Conservation (phyloP, 2,329 filamentous ascomycete genomes). For the Penicillium crustosum region DNA sequence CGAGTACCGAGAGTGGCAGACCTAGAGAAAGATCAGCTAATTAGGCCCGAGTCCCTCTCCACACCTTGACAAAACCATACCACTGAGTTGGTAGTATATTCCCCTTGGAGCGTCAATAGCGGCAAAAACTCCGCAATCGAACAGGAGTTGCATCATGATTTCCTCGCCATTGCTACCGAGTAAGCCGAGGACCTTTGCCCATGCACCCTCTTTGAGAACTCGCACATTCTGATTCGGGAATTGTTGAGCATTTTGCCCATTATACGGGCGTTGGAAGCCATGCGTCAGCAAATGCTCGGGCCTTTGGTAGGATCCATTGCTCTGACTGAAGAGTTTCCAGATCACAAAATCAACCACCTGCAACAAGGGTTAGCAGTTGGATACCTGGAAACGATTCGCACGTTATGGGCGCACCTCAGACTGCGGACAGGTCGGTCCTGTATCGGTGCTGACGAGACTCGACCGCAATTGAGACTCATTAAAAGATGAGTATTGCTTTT, state of each 20-base stretch:
- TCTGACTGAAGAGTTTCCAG: conserved; percentile 70
- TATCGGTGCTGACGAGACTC: conserved; percentile 36
- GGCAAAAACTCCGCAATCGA: conserved; percentile 75
- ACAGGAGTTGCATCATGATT: conserved; percentile 73
- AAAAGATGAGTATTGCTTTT: conserved; percentile 60
- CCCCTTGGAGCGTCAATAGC: conserved; percentile 58
- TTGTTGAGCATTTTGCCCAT: conserved; percentile 36
- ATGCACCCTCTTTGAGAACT: conserved; percentile 66
- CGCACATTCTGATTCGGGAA: conserved; percentile 70
- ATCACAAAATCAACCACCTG: conserved; percentile 77
- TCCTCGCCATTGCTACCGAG: conserved; percentile 73
- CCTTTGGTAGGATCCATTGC: conserved; percentile 48
- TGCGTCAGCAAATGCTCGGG: conserved; percentile 79
- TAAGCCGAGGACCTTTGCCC: conserved; percentile 72
- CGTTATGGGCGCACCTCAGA: conserved; percentile 56
- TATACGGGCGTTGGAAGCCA: conserved; percentile 63
- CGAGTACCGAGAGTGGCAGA: conserved; percentile 32
- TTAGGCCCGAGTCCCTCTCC: background rate
- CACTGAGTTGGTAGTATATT: conserved; percentile 78
- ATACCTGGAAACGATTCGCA: conserved; percentile 5
- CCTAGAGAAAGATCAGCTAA: conserved; percentile 22
- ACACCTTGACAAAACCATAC: conserved; percentile 45
- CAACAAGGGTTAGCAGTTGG: conserved; percentile 6
- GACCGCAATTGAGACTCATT: conserved; percentile 58
- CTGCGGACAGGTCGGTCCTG: conserved; percentile 55